Evolutionary conservation across 441 rosid genomes (phyloP).

Genomic region (Adansonia madagascariensis): DNA sequence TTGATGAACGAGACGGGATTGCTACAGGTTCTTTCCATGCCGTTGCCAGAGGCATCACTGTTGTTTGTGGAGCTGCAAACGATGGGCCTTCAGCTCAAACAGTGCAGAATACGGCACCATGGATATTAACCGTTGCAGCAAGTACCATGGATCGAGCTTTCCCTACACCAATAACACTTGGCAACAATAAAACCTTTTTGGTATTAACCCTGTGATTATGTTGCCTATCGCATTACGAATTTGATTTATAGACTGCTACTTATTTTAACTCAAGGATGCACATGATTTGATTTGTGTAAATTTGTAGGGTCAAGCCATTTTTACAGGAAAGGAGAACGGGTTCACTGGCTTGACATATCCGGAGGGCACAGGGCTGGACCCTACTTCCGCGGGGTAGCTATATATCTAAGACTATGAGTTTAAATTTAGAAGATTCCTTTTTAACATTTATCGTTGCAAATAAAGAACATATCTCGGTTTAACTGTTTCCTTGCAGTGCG

Average conservation of each 20-base stretch:
- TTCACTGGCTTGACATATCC: conserved; percentile 28
- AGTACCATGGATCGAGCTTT: conserved; percentile 56
- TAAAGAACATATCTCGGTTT: background rate
- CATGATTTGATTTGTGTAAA: background rate
- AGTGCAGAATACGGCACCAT: conserved; percentile 51
- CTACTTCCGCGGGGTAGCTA: conserved; percentile 20
- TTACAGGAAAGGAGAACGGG: conserved; percentile 38
- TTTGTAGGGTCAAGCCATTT: conserved; percentile 48
- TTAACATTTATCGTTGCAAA: background rate
- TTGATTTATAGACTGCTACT: background rate
- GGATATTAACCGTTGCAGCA: conserved; percentile 59
- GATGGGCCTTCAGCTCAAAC: conserved; percentile 50
- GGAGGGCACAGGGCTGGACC: conserved; percentile 22
- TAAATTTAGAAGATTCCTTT: background rate
- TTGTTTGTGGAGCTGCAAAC: conserved; percentile 51
- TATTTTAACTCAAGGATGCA: background rate
- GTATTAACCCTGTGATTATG: background rate
- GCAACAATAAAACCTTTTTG: conserved; percentile 41
- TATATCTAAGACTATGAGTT: background rate
- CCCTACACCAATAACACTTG: conserved; percentile 43
- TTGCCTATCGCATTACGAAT: background rate
- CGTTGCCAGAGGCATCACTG: conserved; percentile 43
- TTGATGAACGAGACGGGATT: conserved; percentile 48
- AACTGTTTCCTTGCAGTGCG: conserved; percentile 32
- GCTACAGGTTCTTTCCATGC: conserved; percentile 60